Evolutionary conservation across 2,329 filamentous ascomycete genomes (phyloP).

Genomic region (Colletotrichum viniferum): DNA sequence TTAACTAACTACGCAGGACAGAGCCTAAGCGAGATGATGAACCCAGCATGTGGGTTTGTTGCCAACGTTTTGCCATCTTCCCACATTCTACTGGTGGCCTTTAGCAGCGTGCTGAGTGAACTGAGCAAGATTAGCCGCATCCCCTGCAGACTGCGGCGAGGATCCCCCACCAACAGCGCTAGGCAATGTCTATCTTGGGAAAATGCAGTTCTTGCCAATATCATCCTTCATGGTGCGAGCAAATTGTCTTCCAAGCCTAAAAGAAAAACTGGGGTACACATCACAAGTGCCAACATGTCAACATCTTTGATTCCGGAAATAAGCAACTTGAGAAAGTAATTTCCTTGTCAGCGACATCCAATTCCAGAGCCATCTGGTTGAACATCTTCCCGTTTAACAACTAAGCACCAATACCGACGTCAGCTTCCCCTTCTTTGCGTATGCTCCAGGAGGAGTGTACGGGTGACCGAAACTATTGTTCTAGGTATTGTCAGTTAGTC

Average conservation of each 20-base stretch:
- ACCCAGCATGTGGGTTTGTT: neutral
- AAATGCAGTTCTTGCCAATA: neutral
- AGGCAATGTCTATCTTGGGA: neutral
- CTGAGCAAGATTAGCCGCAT: neutral
- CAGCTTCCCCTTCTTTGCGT: accelerated
- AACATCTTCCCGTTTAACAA: accelerated
- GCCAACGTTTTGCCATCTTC: neutral
- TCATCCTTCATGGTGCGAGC: neutral
- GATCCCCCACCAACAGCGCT: neutral
- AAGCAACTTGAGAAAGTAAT: accelerated
- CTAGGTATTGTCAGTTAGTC: neutral
- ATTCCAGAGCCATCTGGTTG: neutral
- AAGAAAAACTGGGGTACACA: accelerated
- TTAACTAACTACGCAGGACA: neutral
- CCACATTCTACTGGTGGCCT: neutral
- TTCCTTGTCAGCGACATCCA: accelerated
- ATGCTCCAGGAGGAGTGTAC: neutral
- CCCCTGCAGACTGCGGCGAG: neutral
- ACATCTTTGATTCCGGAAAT: accelerated
- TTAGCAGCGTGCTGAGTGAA: neutral
- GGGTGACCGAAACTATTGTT: neutral
- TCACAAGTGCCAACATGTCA: neutral
- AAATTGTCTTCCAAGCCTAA: neutral
- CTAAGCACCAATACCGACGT: neutral
- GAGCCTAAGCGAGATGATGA: neutral